Evolutionary conservation across 306 rosid species (phyloP), one percentile per base, ranked within the genome.

Genomic region (Dalbergia oliveri): DNA sequence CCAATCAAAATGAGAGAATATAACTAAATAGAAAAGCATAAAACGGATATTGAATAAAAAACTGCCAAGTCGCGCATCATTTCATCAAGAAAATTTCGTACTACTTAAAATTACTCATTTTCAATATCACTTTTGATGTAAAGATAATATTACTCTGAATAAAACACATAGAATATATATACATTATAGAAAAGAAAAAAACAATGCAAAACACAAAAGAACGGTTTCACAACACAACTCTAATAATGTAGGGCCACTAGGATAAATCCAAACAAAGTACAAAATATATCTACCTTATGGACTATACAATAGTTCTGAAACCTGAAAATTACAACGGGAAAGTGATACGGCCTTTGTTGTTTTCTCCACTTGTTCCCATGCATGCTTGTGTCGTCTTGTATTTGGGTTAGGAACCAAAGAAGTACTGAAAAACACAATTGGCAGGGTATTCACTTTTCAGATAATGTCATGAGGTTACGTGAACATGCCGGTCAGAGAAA

Each of bases 311-410:
- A 26, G 31, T 18, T 47, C 45, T 51, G 73, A 64, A 58, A 66
- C 34, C 61, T 66, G 60, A 57, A 72, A 83, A 47, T 45, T 54
- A 44, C 57, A 33, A 34, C 15, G n/a, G 51, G 60, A 49, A 66
- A 66, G 81, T 67, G 76, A 63, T 14, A 7, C 37, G 60, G n/a
- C 12, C 37, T 62, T 69, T 69, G 47, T n/a, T 68, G 58, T 39
- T 67, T 37, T 34, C 60, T 9, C 16, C 23, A 5, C 12, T 47
- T 76, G 72, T 47, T 80, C 3, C 0, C 3, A 64, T 47, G 72
- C 3, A 64, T 47, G 72, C 21, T 37, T 71, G 72, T 76, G 88
- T 80, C 88, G 71, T 80, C 80, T 80, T 47, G 60, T 49, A 3
- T 45, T 79, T 62, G 79, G 43, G 75, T 50, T 47, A 16, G 23